Base-by-base conservation (phyloP, 106 monocot species). In the Apostasia shenzhenica region DNA sequence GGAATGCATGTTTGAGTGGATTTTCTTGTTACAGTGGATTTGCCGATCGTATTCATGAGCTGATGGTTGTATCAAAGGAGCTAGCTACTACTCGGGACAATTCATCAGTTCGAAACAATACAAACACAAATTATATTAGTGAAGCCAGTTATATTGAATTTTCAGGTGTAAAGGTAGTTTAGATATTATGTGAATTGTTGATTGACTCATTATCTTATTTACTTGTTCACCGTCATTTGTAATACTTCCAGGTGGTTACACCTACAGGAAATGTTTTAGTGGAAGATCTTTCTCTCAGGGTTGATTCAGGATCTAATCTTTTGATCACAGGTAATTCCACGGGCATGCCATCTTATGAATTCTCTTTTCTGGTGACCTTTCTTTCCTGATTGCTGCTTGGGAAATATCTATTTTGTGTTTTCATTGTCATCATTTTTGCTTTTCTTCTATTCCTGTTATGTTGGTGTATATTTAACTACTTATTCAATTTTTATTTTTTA, bases 111-210 rank as follows among this genome's bases (percentile, higher is more conserved):
- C 83, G 72, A 55, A 87, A 75, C n/a, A 79, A 55, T 69, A 50
- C 75, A 70, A 84, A 37, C 66, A 78, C 55, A 8, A 93, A 88
- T 73, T 88, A 81, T 79, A 81, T 90, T 41, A 90, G 77, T 73
- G 99, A 88, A 82, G 93, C 93, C 72, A 90, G 53, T 72, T 90
- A 88, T 77, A 93, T 99, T 67, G 99, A 99, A 73, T 99, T 99
- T 80, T 45, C 90, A 42, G 81, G 76, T 73, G 93, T 99, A 54
- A 93, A 99, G 92, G 93, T 99, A 80, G 10, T 61, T 69, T 6
- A 38, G 41, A 70, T 26, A 12, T 6, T 58, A 40, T 47, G 6
- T 55, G 41, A 49, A 55, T 48, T 54, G 5, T 74, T 12, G 39
- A 53, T 70, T 52, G 41, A 8, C 40, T 53, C 48, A 49, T 39